phyloP scores from a whole-genome alignment of 352 stramenopile genomes.

The Globisporangium heterothallicum region DNA sequence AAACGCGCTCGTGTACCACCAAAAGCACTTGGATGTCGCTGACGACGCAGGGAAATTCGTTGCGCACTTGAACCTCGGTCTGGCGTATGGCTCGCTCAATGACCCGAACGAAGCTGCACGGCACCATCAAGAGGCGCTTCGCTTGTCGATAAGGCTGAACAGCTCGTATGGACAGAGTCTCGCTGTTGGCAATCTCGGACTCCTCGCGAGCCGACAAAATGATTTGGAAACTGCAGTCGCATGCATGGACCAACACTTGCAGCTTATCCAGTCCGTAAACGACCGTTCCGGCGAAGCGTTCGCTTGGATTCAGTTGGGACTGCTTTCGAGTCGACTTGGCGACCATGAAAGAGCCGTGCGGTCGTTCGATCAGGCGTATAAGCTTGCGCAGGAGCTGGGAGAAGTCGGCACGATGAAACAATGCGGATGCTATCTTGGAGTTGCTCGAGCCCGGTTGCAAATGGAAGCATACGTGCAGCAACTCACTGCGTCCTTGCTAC shows the following conservation, averaged over 20 bases:
- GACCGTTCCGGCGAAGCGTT: slow-evolving; percentile 75
- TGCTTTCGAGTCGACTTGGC: slow-evolving; percentile 51
- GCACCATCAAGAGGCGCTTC: slow-evolving; percentile 85
- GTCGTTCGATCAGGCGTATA: slow-evolving; percentile 77
- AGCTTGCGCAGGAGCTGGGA: slow-evolving; percentile 60
- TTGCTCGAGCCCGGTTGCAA: slow-evolving; percentile 60
- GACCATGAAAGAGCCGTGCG: slow-evolving; percentile 67
- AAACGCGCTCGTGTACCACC: slow-evolving; percentile 55
- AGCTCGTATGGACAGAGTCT: slow-evolving; percentile 83
- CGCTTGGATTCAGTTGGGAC: slow-evolving; percentile 82
- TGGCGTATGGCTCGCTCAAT: slow-evolving; percentile 66
- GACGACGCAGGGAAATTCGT: slow-evolving; percentile 86
- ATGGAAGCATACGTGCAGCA: slow-evolving; percentile 55
- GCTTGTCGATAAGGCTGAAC: slow-evolving; percentile 80
- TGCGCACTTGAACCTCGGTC: slow-evolving; percentile 80
- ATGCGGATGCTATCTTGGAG: slow-evolving; percentile 75
- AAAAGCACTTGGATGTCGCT: slow-evolving; percentile 70
- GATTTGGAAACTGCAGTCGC: slow-evolving; percentile 71
- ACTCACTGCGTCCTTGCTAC: slow-evolving; percentile 26
- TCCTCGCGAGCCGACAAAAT: slow-evolving; percentile 79
- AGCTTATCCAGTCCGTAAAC: slow-evolving; percentile 83
- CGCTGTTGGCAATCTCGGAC: slow-evolving; percentile 82
- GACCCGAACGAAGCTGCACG: slow-evolving; percentile 65
- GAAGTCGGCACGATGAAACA: slow-evolving; percentile 67
- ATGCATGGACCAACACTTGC: slow-evolving; percentile 88